Evolutionary conservation across 1,139 yeast genomes (phyloP), one percentile per base, ranked within the genome.

Genomic region (Sugiyamaella castrensis): DNA sequence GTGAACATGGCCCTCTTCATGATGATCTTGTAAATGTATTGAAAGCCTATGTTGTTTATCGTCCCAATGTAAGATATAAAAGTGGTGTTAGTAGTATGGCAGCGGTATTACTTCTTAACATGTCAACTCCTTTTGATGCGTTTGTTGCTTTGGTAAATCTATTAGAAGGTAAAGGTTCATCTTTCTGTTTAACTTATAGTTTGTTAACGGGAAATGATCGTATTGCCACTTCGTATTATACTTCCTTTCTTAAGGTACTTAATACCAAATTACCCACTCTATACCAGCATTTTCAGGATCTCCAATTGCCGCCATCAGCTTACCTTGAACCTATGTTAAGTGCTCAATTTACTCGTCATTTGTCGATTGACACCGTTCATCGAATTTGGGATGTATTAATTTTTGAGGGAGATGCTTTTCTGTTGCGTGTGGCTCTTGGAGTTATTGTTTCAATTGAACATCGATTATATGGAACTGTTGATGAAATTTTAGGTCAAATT

Each of bases 391-490:
- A 83, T 60, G 70, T 82, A 8, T 74, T 73, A 60, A 63, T 81
- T n/a, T 81, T 82, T 60, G 87, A 82, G 59, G 81, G 82, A 2
- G 83, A 79, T 55, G 66, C 73, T 1, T 74, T 77, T 55, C 60
- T 80, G 44, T 66, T 75, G 49, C 71, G 80, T 27, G 73, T 72
- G 13, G 71, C 75, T 1, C 61, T 81, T 8, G 83, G 80, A 0
- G 62, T 80, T 11, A 61, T 82, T 44, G 69, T 71, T 26, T 69
- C 71, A 42, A 64, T 77, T 28, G 77, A 76, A 42, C 79, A 74
- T 57, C 78, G 76, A 57, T 69, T 83, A 19, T 81, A 73, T 60
- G 85, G 83, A 1, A 60, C 71, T 31, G 69, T 70, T 35, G 60
- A 68, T 4, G 87, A 81, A 55, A 69, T 79, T 4, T 53, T 77